Evolutionary conservation across 2,329 filamentous ascomycete species (phyloP).

Genomic region (Cytospora leucostoma): DNA sequence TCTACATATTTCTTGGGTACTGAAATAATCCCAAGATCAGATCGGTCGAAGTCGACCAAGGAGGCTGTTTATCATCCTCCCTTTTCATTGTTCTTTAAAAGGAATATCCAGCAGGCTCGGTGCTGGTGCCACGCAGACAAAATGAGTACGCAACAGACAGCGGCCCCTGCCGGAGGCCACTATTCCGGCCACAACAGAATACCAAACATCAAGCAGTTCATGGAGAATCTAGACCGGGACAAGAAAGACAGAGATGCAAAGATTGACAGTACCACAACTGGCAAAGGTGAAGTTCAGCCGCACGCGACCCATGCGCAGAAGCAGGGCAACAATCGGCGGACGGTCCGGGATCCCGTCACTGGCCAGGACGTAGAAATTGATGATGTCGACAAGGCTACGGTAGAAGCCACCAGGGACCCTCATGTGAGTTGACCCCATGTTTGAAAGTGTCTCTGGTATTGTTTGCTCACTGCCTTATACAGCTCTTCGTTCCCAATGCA

Average conservation of each 20-base stretch:
- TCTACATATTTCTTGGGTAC: background rate
- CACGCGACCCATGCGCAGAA: conserved; percentile 39
- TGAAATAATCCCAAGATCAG: background rate
- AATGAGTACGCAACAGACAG: conserved; percentile 45
- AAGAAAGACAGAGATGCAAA: conserved; percentile 74
- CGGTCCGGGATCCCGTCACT: conserved; percentile 85
- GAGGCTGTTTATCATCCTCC: background rate
- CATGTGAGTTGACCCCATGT: conserved; percentile 47
- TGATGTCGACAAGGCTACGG: conserved; percentile 61
- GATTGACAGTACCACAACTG: conserved; percentile 58
- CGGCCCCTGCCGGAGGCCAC: conserved; percentile 59
- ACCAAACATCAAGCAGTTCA: conserved; percentile 83
- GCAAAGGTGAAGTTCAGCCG: conserved; percentile 17
- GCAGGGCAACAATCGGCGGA: conserved; percentile 58
- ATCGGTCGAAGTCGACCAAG: conserved; percentile 1
- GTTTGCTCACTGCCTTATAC: conserved; percentile 4
- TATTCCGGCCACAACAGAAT: conserved; percentile 84
- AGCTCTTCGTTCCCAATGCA: conserved; percentile 85
- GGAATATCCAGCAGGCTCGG: background rate
- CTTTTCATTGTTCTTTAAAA: background rate
- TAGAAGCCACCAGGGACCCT: conserved; percentile 72
- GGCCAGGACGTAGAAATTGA: conserved; percentile 84
- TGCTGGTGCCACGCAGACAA: background rate
- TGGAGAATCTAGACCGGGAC: conserved; percentile 74
- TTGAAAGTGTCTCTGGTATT: background rate